These are phyloP conservation scores for Ensete glaucum DNA, from an alignment of 176 grass and related monocot genomes.

Conservation along the genomic window DNA sequence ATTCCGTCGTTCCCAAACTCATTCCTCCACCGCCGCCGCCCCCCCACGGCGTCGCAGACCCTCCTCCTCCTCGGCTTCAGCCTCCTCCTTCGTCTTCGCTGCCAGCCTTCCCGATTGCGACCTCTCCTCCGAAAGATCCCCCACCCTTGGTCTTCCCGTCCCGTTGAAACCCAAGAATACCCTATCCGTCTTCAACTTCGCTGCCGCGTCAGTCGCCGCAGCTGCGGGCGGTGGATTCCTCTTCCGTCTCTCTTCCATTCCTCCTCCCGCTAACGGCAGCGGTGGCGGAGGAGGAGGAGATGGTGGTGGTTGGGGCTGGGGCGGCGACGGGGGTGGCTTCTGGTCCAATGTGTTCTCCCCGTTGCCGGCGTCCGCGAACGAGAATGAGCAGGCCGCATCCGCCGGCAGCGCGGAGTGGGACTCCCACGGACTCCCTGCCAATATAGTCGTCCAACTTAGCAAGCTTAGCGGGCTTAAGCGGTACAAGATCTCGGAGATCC, in stretches of 20 bases:
- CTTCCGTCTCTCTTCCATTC: too few species aligned
- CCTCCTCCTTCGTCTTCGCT: conserved; percentile 23
- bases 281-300: conserved; percentile 31
- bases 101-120: conserved; percentile 24
- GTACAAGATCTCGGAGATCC: conserved; percentile 87
- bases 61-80: conserved; percentile 32
- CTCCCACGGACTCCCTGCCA: conserved; percentile 61
- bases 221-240: neutral
- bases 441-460: conserved; percentile 55
- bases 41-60: conserved; percentile 10
- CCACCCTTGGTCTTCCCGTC: neutral
- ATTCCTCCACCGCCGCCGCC: conserved; percentile 10
- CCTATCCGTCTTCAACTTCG: conserved; percentile 22
- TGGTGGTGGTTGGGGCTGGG: conserved; percentile 27
- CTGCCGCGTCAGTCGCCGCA: conserved; percentile 39
- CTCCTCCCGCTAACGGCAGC: conserved; percentile 8
- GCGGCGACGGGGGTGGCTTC: conserved; percentile 35
- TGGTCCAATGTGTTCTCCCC: conserved; percentile 54
- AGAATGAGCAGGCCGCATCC: conserved; percentile 22
- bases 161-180: neutral
- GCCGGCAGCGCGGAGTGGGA: conserved; percentile 50
- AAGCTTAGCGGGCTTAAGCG: conserved; percentile 83
- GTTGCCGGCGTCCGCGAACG: conserved; percentile 47
- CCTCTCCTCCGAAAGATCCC: neutral
- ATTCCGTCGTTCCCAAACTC: neutral